Base-by-base conservation (phyloP, 768 basidiomycete genomes). In the Cystobasidiopsis lactophilus region DNA sequence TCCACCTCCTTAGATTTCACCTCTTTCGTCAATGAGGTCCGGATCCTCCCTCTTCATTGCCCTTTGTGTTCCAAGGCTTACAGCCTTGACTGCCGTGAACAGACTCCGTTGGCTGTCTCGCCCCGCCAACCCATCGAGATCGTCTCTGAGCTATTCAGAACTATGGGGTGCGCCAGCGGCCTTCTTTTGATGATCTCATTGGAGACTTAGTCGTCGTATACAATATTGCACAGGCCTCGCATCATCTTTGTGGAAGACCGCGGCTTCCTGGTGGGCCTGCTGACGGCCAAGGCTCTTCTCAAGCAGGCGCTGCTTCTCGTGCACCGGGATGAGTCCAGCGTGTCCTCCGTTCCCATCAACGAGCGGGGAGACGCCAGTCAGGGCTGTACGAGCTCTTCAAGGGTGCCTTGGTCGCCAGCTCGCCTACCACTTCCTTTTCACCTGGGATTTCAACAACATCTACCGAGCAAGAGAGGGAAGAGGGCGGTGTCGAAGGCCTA, bases 251-350 rank as follows among this genome's bases (percentile, higher is more conserved):
- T 96, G 3, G 85, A 86, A 64, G 77, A 85, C 53, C 76, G 80
- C 60, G 91, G 91, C 10, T 67, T 70, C 31, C 72, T 98, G 11
- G 75, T 73, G 9, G 93, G 93, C 1, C 70, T 98, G 27, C 78
- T 95, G 31, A 95, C 89, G 0, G 84, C 96, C 44, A 98, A 98
- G 65, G 93, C 96, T 62, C 85, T 95, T 3, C 69, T 98, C 16
- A 79, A 79, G 50, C 85, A 89, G 63, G 91, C 82, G 53, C 68
- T 71, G 23, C 63, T 66, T 5, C 61, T 64, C 56, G 66, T 66
- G 49, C 64, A 65, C 40, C 40, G 47, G 23, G 41, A 52, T 23
- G 37, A 52, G 18, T 40, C 51, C 1, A 47, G 52, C 16, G 40
- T 46, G 3, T 37, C 37, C 21, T 29, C 50, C n/a, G n/a, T n/a